These are phyloP conservation scores for Dryadomyces quercivorus DNA, from an alignment of 2,329 filamentous ascomycete genomes.

Conservation along the genomic window DNA sequence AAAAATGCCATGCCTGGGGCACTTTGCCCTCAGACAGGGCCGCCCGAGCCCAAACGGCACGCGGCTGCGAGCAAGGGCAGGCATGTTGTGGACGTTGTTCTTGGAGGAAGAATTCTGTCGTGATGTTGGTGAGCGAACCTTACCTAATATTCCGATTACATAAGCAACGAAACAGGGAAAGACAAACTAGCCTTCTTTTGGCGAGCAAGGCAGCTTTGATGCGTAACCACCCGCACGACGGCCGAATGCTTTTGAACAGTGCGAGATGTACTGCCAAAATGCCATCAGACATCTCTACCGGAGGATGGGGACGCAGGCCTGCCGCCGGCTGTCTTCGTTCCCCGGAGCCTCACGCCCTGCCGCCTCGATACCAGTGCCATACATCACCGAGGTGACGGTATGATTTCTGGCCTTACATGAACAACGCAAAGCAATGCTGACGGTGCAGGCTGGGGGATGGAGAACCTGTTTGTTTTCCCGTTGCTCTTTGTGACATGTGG, in stretches of 20 bases:
- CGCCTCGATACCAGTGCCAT: conserved; percentile 42
- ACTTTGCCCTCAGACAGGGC: too few relatives aligned
- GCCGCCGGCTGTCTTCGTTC: conserved; percentile 31
- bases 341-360: conserved; percentile 13
- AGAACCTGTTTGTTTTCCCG: conserved; percentile 52
- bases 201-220: background rate
- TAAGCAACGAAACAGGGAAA: background rate
- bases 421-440: conserved; percentile 16
- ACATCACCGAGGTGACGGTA: conserved; percentile 45
- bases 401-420: conserved; percentile 6
- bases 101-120: too few relatives aligned
- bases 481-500: conserved; percentile 1
- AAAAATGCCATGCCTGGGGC: too few relatives aligned
- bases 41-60: too few relatives aligned
- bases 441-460: conserved; percentile 56
- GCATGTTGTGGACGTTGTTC: too few relatives aligned
- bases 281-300: conserved; percentile 22
- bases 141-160: background rate
- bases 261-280: conserved; percentile 22
- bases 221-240: background rate
- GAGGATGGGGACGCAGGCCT: conserved; percentile 19
- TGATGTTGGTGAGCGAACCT: too few relatives aligned
- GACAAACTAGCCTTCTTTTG: background rate
- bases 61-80: too few relatives aligned
- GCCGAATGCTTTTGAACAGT: background rate